Base-by-base conservation (phyloP, 306 rosid genomes). In the Trichosanthes cucumerina region DNA sequence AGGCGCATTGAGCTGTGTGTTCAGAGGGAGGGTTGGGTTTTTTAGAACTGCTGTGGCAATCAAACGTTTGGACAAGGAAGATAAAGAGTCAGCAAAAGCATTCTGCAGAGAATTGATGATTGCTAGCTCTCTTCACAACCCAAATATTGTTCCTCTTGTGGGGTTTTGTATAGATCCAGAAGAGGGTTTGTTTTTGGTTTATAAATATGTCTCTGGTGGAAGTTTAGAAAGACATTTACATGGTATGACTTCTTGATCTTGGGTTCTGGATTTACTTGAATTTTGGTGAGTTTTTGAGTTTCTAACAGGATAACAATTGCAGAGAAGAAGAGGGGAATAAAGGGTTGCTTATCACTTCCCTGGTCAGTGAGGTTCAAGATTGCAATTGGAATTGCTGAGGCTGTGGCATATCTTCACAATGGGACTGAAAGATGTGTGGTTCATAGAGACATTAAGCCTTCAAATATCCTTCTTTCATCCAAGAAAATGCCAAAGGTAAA, bases 391-490 rank as follows among this genome's bases (percentile, higher is more conserved):
- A 88, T 93, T 79, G 96, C 98, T 5, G 94, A 90, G 81, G 96
- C 98, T 13, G 60, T 93, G 71, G 90, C 88, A 24, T 93, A 91
- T 86, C 85, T 93, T 54, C 98, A 91, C 83, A 88, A 81, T 75
- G 96, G 98, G 84, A 93, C 98, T 78, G 97, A 93, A 88, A 90
- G 96, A 82, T 91, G 98, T 81, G 90, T 93, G 80, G 98, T 93
- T 76, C 98, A 93, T 50, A 81, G 98, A 81, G 98, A 93, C 75
- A 91, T 93, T 68, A 93, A 93, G 78, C 98, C 98, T 84, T 93
- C 97, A 12, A 95, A 95, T 84, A 95, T 95, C 84, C 93, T 95
- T 24, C 98, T 95, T 84, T 91, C 97, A 46, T 95, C 98, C 58
- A 90, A 84, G 84, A 95, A 87, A 85, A 82, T 82, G 68, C 91